Evolutionary conservation across 2,329 filamentous ascomycete genomes (phyloP).

Genomic region (Corinectria fuckeliana): DNA sequence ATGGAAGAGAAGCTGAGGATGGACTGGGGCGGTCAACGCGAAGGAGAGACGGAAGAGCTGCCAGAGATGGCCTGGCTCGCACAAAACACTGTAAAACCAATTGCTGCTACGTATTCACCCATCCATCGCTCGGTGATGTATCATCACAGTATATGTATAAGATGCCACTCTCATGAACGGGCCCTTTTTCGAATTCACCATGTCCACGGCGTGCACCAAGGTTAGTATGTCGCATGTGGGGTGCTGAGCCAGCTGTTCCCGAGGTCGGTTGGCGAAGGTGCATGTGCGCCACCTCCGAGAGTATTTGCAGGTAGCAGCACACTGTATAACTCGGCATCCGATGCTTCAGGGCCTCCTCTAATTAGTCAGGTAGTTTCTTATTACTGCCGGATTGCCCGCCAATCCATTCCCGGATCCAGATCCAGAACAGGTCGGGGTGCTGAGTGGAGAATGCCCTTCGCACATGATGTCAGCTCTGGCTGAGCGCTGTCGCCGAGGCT

Average conservation of each 20-base stretch:
- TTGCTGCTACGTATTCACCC: neutral
- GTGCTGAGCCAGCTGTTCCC: neutral
- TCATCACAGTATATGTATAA: slow-evolving; percentile 5
- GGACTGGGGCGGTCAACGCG: neutral
- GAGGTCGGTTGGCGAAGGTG: neutral
- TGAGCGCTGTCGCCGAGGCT: slow-evolving; percentile 36
- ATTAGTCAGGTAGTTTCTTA: neutral
- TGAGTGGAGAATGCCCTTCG: slow-evolving; percentile 24
- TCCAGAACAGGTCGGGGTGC: neutral
- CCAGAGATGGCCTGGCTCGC: neutral
- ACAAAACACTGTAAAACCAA: slow-evolving; percentile 9
- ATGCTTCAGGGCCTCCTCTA: too few relatives aligned
- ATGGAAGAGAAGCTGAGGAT: slow-evolving; percentile 32
- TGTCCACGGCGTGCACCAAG: too few relatives aligned
- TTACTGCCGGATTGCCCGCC: neutral
- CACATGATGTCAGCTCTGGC: slow-evolving; percentile 35
- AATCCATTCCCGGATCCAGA: slow-evolving; percentile 4
- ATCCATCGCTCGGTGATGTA: slow-evolving; percentile 14
- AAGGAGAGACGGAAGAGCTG: neutral
- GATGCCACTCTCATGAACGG: slow-evolving; percentile 1
- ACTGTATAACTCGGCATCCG: neutral
- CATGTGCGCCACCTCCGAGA: neutral
- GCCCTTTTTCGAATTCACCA: neutral
- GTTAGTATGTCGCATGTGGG: too few relatives aligned
- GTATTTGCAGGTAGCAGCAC: neutral